Evolutionary conservation across 352 stramenopile genomes (phyloP), one percentile per base, ranked within the genome.

Genomic region (Lagenidium sp.): DNA sequence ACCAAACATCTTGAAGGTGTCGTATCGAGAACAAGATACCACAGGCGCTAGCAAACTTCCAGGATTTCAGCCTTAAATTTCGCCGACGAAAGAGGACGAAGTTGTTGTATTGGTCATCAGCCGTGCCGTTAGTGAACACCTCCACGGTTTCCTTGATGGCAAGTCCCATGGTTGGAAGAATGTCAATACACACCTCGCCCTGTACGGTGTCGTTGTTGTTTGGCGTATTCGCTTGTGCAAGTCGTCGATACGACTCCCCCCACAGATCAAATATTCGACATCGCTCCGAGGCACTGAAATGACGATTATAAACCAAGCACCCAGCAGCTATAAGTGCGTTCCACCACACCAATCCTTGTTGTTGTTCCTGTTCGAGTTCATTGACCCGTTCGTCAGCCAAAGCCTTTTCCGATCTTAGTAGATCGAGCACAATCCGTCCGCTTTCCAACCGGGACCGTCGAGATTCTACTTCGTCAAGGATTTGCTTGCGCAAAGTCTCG

Each of bases 251-350:
- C 2, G 29, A 29, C 0, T 37, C 26, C 15, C 38, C 10, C 50
- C 61, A 67, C n/a, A 37, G 22, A 18, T 44, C 10, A 36, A 64
- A 56, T 18, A 80, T 7, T 19, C 18, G 11, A 11, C 25, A 15
- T 1, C 63, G 47, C n/a, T 60, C 42, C 0, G 8, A 15, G 5
- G 32, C 18, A 19, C 55, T 26, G 23, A 76, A 54, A 8, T 32
- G 22, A 5, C 52, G 41, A 0, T 39, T 52, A 18, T 86, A 87
- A 0, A 54, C 48, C 6, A 85, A 19, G 0, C 63, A 22, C 8
- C 56, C 68, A 38, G 74, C 69, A 1, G 54, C 47, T 1, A 90
- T 22, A 6, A 86, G 52, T 1, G 72, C 64, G 25, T 85, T 84
- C 69, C 70, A 82, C 39, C 57, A 62, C 0, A 55, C 47, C 0